These are phyloP conservation scores for Mrakia frigida DNA, from an alignment of 768 basidiomycete genomes.

Conservation along the genomic window DNA sequence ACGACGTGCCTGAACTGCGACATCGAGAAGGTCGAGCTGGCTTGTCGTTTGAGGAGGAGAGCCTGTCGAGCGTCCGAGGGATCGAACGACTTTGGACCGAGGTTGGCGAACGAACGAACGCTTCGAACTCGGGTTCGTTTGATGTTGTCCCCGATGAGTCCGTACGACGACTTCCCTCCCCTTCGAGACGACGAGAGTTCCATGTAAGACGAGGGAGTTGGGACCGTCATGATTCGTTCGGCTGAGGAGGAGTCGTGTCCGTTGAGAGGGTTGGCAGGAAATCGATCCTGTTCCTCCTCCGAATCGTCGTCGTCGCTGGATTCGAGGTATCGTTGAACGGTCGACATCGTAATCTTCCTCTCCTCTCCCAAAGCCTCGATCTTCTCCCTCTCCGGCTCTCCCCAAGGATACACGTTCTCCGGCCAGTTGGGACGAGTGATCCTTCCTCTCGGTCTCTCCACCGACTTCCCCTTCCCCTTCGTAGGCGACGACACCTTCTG, in stretches of 20 bases:
- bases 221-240: neutral
- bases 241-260: neutral
- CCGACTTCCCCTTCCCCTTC: neutral
- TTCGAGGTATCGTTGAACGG: conserved; percentile 26
- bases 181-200: neutral
- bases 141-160: neutral
- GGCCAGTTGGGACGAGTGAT: conserved; percentile 27
- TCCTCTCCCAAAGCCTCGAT: neutral
- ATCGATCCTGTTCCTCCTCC: neutral
- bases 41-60: conserved; percentile 13
- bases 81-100: conserved; percentile 20
- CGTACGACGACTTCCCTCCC: conserved; percentile 23
- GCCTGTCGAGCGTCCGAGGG: conserved; percentile 29
- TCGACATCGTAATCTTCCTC: neutral
- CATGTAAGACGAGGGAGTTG: neutral
- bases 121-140: conserved; percentile 2
- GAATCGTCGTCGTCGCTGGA: conserved; percentile 21
- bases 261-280: conserved; percentile 7
- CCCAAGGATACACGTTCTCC: conserved; percentile 26
- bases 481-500: neutral
- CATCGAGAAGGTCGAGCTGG: conserved; percentile 18
- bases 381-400: conserved; percentile 3
- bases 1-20: conserved; percentile 5
- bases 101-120: neutral
- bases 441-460: no score